phyloP scores from a whole-genome alignment of 192 early-diverging fungal genomes.

The Podochytrium sp. region DNA sequence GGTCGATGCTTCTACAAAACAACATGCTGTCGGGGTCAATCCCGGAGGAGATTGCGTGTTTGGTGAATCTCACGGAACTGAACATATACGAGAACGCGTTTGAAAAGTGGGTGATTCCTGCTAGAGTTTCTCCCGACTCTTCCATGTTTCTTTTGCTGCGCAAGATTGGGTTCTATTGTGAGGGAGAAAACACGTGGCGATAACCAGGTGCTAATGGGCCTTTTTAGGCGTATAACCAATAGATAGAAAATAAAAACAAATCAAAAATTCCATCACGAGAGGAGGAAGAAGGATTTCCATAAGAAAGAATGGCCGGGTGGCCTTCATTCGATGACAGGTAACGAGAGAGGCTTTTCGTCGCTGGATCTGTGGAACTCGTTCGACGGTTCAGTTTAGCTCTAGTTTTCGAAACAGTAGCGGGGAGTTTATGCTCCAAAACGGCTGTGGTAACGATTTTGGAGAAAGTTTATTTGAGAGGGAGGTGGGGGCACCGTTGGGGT shows the following conservation, averaged over 20 bases:
- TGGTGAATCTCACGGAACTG: not conserved
- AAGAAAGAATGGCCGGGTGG: no score
- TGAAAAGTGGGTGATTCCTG: slow-evolving; percentile 22
- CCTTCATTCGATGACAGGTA: slow-evolving; percentile 28
- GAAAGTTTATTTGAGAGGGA: no score
- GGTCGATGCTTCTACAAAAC: not conserved
- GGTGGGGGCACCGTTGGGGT: no score
- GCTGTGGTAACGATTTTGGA: no score
- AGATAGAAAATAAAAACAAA: no score
- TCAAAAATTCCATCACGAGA: no score
- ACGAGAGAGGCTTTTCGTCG: not conserved
- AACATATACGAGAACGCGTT: slow-evolving; percentile 20
- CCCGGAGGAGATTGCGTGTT: slow-evolving; percentile 1
- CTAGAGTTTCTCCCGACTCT: not conserved
- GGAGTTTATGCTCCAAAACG: no score
- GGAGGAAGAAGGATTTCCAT: no score
- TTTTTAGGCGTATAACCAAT: no score
- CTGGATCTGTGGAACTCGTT: not conserved
- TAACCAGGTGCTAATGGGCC: no score
- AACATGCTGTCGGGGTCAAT: slow-evolving; percentile 1
- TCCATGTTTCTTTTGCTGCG: not conserved
- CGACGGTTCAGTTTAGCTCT: not conserved
- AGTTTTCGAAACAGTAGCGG: not conserved
- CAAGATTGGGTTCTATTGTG: slow-evolving; percentile 2
- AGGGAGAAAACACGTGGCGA: slow-evolving; percentile 24